Conservation (phyloP, 768 basidiomycete species). For the Cytidiella melzeri region DNA sequence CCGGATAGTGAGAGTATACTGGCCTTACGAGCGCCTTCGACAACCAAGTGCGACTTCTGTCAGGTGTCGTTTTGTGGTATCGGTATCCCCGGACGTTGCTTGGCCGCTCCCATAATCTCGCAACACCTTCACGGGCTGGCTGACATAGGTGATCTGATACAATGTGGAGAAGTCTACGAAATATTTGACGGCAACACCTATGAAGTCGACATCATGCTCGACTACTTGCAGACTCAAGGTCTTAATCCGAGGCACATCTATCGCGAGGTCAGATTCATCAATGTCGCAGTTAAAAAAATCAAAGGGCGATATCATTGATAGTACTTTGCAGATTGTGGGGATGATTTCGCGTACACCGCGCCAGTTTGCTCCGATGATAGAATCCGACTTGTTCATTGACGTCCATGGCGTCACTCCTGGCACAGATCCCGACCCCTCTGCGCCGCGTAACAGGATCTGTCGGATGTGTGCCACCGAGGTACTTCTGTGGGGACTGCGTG, state of each 20-base stretch:
- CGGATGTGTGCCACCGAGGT: conserved; percentile 71
- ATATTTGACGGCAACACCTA: conserved; percentile 72
- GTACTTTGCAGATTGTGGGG: conserved; percentile 57
- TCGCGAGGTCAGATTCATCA: conserved; percentile 48
- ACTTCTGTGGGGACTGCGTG: conserved; percentile 66
- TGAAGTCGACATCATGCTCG: conserved; percentile 81
- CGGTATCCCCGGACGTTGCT: conserved; percentile 66
- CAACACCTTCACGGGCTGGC: conserved; percentile 68
- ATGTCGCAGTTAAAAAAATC: background rate
- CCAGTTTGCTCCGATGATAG: conserved; percentile 61
- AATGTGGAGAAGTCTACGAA: conserved; percentile 71
- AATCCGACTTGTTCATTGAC: conserved; percentile 65
- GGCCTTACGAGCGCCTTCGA: conserved; percentile 64
- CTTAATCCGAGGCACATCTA: conserved; percentile 70
- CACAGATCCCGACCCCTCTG: conserved; percentile 47
- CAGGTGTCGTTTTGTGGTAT: conserved; percentile 81
- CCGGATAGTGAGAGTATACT: conserved; percentile 62
- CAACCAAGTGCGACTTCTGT: conserved; percentile 82
- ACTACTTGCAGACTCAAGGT: conserved; percentile 61
- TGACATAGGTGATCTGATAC: conserved; percentile 69
- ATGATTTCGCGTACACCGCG: conserved; percentile 55
- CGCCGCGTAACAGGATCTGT: conserved; percentile 59
- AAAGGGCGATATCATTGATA: no score
- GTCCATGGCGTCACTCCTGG: conserved; percentile 54
- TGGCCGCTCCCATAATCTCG: conserved; percentile 45